Conservation (phyloP, 768 basidiomycete species). For the Rhizopogon roseolus region DNA sequence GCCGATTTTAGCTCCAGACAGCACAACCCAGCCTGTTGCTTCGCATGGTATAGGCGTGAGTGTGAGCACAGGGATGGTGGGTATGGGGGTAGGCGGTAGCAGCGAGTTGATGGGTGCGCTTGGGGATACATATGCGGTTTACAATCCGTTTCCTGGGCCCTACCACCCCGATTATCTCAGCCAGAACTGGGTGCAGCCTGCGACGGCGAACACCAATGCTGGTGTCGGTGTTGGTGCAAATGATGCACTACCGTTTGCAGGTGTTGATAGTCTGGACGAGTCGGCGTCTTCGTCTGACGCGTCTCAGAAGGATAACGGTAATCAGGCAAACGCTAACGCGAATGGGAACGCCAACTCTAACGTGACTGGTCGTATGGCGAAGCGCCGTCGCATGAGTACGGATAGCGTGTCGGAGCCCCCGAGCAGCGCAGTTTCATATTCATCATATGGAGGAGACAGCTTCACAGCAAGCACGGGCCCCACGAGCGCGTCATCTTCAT, state of each 20-base stretch:
- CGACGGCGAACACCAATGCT: no score
- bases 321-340: slow-evolving; percentile 10
- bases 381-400: slow-evolving; percentile 71
- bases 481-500: slow-evolving; percentile 50
- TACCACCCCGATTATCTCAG: slow-evolving; percentile 70
- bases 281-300: slow-evolving; percentile 7
- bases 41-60: slow-evolving; percentile 16
- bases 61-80: neutral
- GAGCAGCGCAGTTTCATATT: slow-evolving; percentile 60
- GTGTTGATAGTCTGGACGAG: slow-evolving; percentile 43
- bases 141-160: slow-evolving; percentile 60
- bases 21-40: slow-evolving; percentile 50
- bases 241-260: slow-evolving; percentile 52
- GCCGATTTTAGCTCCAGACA: slow-evolving; percentile 68
- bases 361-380: slow-evolving; percentile 37
- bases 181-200: slow-evolving; percentile 40
- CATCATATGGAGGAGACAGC: slow-evolving; percentile 51
- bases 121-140: slow-evolving; percentile 31
- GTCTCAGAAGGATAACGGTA: slow-evolving; percentile 2
- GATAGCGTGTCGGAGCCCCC: slow-evolving; percentile 46
- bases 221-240: slow-evolving; percentile 11
- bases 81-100: slow-evolving; percentile 16
- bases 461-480: slow-evolving; percentile 40
- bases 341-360: neutral
- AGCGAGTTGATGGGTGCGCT: slow-evolving; percentile 52